phyloP scores from a whole-genome alignment of 2,329 filamentous ascomycete genomes.

The Penicillium sp. region DNA sequence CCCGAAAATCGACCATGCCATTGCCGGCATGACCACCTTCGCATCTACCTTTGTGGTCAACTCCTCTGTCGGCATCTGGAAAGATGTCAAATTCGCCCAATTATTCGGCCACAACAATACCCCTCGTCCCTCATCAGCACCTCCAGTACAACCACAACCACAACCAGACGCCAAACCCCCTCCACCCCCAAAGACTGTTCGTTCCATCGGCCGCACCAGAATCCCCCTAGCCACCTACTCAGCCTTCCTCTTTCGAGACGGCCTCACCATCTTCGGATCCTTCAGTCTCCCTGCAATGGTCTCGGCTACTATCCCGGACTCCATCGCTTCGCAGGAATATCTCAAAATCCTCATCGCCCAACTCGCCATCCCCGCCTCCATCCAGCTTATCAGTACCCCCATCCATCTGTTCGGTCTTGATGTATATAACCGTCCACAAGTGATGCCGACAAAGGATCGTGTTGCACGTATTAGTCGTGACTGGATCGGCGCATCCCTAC shows the following conservation, averaged over 20 bases:
- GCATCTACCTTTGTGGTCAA: constrained; percentile 75
- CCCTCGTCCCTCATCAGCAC: constrained; percentile 10
- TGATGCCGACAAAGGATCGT: constrained; percentile 58
- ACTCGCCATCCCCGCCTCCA: constrained; percentile 74
- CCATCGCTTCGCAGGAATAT: constrained; percentile 79
- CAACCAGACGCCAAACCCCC: constrained; percentile 15
- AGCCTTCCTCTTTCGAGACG: constrained; percentile 79
- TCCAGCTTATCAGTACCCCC: constrained; percentile 80
- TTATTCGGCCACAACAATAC: constrained; percentile 60
- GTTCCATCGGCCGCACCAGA: constrained; percentile 32
- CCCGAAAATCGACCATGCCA: constrained; percentile 62
- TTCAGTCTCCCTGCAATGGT: constrained; percentile 38
- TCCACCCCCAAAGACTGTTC: constrained; percentile 25
- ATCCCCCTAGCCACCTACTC: constrained; percentile 54
- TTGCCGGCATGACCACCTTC: constrained; percentile 77
- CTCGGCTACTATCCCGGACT: constrained; percentile 61
- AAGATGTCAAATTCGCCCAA: constrained; percentile 80
- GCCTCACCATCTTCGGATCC: constrained; percentile 74
- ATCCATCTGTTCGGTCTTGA: constrained; percentile 83
- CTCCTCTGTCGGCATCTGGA: constrained; percentile 76
- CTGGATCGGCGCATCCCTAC: constrained; percentile 73
- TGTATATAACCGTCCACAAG: constrained; percentile 71
- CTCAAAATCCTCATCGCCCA: constrained; percentile 85
- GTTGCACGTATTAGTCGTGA: constrained; percentile 68
- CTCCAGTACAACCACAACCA: constrained; percentile 6